Evolutionary conservation across 1,284 basidiomycete species (phyloP), one percentile per base, ranked within the genome.

Genomic region (Hypsizygus ulmarius): DNA sequence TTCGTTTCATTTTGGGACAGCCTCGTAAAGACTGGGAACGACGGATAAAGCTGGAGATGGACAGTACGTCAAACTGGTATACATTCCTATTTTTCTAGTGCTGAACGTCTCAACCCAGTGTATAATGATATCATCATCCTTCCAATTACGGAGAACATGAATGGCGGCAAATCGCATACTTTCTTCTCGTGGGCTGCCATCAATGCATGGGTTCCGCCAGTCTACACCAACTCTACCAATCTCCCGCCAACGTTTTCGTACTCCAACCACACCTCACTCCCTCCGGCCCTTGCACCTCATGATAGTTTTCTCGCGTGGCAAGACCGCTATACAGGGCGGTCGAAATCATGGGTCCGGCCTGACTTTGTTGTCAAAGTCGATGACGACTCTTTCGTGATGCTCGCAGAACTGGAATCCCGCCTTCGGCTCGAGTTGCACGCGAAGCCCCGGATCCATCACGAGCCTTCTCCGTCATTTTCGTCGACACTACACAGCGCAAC

Each of bases 321-420:
- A 46, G 81, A 87, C 57, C 67, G 73, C 40, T 64, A 59, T 15
- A 65, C 71, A 1, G 69, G 64, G 18, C 59, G 59, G 51, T 70
- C 76, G 2, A 67, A 62, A 34, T 71, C 77, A 7, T 91, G 89
- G 89, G 83, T 87, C 8, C 75, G 83, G 33, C 92, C 93, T 7
- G 90, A 96, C 62, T 97, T 84, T 60, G 82, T 97, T 32, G 81
- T 89, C 58, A 97, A 97, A 70, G 90, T 88, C 1, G 94, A 97
- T 65, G 94, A 97, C 60, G 94, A 97, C 65, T 82, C 91, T 9
- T 96, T 97, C 62, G 81, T 97, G 48, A 94, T 96, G 80, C 78
- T 97, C 18, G 90, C 90, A 5, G 94, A 97, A 68, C 74, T 97
- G 11, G 94, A 97, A 67, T 79, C 90, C 11, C 79, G 91, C 29